Conservation (phyloP, 2,329 filamentous ascomycete species). For the Cytospora paraplurivora region DNA sequence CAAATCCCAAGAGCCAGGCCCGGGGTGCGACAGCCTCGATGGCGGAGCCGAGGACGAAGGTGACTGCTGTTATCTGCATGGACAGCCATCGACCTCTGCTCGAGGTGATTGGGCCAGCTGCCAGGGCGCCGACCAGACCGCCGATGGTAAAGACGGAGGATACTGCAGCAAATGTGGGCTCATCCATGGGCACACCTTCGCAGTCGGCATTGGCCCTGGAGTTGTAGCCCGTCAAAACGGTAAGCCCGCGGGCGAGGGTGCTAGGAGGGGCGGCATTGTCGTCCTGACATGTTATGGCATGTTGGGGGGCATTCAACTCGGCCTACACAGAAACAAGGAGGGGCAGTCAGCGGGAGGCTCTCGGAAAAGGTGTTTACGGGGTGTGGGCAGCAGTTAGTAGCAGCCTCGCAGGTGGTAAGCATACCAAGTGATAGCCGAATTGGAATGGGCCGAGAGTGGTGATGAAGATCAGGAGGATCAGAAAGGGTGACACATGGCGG, state of each 20-base stretch:
- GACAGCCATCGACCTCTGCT: conserved; percentile 72
- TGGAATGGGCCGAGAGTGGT: conserved; percentile 86
- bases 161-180: conserved; percentile 79
- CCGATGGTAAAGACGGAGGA: conserved; percentile 91
- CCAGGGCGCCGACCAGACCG: conserved; percentile 80
- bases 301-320: conserved; percentile 92
- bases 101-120: conserved; percentile 77
- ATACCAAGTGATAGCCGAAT: conserved; percentile 90
- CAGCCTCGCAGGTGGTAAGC: not conserved
- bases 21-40: conserved; percentile 72
- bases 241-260: conserved; percentile 41
- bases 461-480: conserved; percentile 74
- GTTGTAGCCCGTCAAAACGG: conserved; percentile 34
- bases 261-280: conserved; percentile 41
- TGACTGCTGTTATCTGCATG: conserved; percentile 75
- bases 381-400: conserved; percentile 50
- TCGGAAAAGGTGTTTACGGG: conserved; percentile 92
- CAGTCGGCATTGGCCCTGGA: conserved; percentile 60
- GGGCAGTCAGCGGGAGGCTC: conserved; percentile 58
- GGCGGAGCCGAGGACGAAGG: conserved; percentile 75
- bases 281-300: conserved; percentile 84
- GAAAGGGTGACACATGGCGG: conserved; percentile 68
- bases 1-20: conserved; percentile 69
- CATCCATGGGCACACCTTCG: conserved; percentile 72
- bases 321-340: conserved; percentile 55